Base-by-base conservation (phyloP, 345 rosid genomes). In the Dipteronia dyeriana region DNA sequence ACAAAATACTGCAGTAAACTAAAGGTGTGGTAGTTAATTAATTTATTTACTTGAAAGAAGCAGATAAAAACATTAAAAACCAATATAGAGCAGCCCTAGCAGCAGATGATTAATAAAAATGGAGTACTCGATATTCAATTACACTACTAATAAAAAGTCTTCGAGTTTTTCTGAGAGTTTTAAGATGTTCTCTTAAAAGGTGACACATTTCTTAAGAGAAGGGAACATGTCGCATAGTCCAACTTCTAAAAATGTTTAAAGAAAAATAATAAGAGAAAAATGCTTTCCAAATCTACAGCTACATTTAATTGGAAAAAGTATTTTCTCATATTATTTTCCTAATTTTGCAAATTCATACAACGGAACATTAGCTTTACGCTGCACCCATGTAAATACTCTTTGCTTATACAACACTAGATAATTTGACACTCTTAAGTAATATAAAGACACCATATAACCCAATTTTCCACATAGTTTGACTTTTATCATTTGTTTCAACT, bases 1-100 rank as follows among this genome's bases (percentile, higher is more conserved):
- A 79, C 62, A 92, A 84, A 45, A 96, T 45, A 19, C 98, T 94
- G 92, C 65, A 73, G 51, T 5, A 67, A 65, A 81, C 78, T 7
- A 73, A 75, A 54, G 9, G 53, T 31, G 11, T 51, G 16, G 9
- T 56, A 39, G 19, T 65, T 10, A 31, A 39, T 51, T 10, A 47
- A 59, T 31, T 25, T 4, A n/a, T n/a, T n/a, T n/a, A n/a, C n/a
- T n/a, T n/a, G n/a, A n/a, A n/a, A n/a, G n/a, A n/a, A n/a, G n/a
- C n/a, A n/a, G n/a, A n/a, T n/a, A n/a, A n/a, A n/a, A n/a, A n/a
- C n/a, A n/a, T n/a, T n/a, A n/a, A n/a, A 63, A 7, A 54, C 3
- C 0, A 54, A 47, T 13, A 22, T 16, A 49, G 3, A 56, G 11
- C 8, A 49, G 11, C 51, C 20, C 6, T 39, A 20, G 13, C 25